Base-by-base conservation (phyloP, 1,139 yeast genomes). In the Yamadazyma diospyri region DNA sequence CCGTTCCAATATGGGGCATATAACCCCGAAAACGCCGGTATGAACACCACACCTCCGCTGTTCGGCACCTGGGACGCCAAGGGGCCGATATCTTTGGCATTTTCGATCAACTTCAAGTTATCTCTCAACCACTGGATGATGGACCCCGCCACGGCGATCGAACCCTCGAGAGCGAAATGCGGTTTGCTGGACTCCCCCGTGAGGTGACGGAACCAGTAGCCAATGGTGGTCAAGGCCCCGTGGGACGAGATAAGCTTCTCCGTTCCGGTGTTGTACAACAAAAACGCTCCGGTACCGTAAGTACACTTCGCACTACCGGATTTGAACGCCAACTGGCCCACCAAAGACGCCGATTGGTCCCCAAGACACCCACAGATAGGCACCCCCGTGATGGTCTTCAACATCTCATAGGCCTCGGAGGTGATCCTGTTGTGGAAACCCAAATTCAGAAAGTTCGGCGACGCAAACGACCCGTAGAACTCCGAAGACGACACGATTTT, bases 1-100 rank as follows among this genome's bases (percentile, higher is more conserved):
- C 94, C 76, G 51, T 86, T 87, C 97, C 97, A 89, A 65, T 89
- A 88, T 14, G 97, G 97, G 3, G 97, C 95, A 58, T 86, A 89
- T 39, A 89, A 69, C 7, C 97, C 97, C 22, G 92, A 82, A 55
- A 89, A 87, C 4, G 97, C 97, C 11, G 97, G 95, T 32, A 89
- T 95, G 51, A 89, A 89, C 29, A 86, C 92, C 22, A 89, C 96
- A 14, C 97, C 97, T 34, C 94, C 96, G 12, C 92, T 73, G 57
- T 84, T 78, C 26, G 76, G 71, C 23, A 86, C 95, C 48, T 79
- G 81, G 16, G 84, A 76, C 6, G 96, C 96, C 50, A 87, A 71
- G 16, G 94, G 94, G 7, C 96, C 97, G 47, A 89, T 81, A 57
- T 89, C 96, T 48, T 82, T 81, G 11, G 95, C 85, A 40, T 78